These are phyloP conservation scores for Ustanciosporium gigantosporum DNA, from an alignment of 1,284 basidiomycete genomes.

Conservation along the genomic window DNA sequence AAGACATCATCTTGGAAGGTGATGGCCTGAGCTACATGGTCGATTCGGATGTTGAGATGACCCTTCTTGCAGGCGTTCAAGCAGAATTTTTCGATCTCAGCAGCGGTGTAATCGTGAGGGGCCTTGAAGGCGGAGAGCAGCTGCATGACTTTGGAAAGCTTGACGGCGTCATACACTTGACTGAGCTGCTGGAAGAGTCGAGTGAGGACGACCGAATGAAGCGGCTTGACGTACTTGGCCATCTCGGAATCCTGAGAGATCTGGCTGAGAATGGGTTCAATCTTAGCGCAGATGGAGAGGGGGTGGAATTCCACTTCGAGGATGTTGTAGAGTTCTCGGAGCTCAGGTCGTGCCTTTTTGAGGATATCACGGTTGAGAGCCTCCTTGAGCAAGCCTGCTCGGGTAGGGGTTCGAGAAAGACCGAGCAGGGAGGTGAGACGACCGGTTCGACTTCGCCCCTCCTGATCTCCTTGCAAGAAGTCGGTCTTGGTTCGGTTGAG, in stretches of 20 bases:
- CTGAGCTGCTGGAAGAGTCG: constrained; percentile 91
- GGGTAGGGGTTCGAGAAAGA: constrained; percentile 81
- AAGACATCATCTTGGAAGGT: constrained; percentile 76
- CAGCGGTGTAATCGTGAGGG: constrained; percentile 54
- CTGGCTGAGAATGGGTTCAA: constrained; percentile 76
- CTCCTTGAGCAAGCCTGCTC: constrained; percentile 73
- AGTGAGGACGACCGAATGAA: constrained; percentile 89
- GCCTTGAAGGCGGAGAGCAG: constrained; percentile 59
- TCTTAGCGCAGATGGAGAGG: constrained; percentile 78
- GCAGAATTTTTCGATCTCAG: constrained; percentile 69
- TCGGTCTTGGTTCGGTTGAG: constrained; percentile 64
- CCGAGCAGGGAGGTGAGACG: constrained; percentile 85
- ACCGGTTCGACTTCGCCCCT: constrained; percentile 68
- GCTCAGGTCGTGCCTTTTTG: constrained; percentile 74
- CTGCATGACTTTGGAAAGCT: constrained; percentile 61
- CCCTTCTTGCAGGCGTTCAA: constrained; percentile 88
- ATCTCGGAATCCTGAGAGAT: constrained; percentile 55
- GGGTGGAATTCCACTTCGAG: constrained; percentile 96
- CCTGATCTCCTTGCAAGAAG: constrained; percentile 68
- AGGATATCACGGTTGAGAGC: constrained; percentile 74
- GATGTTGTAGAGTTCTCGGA: constrained; percentile 84
- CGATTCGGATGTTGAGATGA: constrained; percentile 83
- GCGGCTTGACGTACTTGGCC: constrained; percentile 76
- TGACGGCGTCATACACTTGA: constrained; percentile 90
- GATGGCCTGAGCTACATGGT: constrained; percentile 85